Evolutionary conservation across 2,329 filamentous ascomycete species (phyloP).

Genomic region (Apiospora koreana): DNA sequence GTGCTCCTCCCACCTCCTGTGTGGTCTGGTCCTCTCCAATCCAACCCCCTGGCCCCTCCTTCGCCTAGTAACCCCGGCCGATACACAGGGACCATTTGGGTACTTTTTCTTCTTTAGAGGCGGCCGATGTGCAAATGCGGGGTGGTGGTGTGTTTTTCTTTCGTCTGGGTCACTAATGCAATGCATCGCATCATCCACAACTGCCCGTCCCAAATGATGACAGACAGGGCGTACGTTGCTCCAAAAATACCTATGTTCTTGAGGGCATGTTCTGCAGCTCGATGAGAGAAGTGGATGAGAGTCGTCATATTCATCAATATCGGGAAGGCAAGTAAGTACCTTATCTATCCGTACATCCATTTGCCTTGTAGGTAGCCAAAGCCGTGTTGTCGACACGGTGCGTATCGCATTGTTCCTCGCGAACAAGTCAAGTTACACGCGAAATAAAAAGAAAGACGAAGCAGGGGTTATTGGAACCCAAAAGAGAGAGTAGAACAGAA

Average conservation of each 20-base stretch:
- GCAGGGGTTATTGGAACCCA: not conserved
- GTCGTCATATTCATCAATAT: not conserved
- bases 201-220: not conserved
- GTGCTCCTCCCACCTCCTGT: not conserved
- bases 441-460: not conserved
- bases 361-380: not conserved
- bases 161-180: not conserved
- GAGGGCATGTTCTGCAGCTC: not conserved
- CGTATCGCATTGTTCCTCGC: not conserved
- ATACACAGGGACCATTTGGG: not conserved
- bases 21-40: not conserved
- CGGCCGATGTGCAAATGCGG: not conserved
- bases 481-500: not conserved
- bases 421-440: not conserved
- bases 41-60: not conserved
- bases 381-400: not conserved
- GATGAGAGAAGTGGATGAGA: not conserved
- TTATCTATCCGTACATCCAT: no score
- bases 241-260: not conserved
- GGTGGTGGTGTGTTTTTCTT: not conserved
- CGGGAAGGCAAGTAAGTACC: no score
- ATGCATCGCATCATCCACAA: not conserved
- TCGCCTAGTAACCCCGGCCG: not conserved
- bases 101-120: slow-evolving; percentile 1
- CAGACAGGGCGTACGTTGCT: not conserved